Conservation (phyloP, 2,329 filamentous ascomycete genomes). For the Tolypocladium ovalisporum region DNA sequence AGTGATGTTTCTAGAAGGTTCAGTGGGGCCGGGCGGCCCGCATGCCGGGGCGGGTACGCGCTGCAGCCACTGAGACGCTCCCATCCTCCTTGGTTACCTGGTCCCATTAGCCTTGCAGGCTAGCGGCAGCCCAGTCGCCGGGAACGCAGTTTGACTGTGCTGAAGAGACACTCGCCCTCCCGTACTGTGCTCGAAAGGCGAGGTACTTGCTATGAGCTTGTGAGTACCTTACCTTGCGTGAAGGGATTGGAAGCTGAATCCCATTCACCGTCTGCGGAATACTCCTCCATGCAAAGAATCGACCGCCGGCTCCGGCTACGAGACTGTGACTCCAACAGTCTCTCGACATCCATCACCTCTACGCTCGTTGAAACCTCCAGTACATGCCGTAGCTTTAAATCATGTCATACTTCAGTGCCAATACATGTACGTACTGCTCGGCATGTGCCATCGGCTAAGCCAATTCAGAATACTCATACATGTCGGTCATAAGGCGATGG, state of each 20-base stretch:
- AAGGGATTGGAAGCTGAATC: too few species aligned
- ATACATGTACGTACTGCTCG: not conserved
- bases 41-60: not conserved
- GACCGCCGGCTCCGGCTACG: too few species aligned
- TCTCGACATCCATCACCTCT: not conserved
- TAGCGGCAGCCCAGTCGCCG: not conserved
- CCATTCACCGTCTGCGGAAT: too few species aligned
- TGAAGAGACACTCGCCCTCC: not conserved
- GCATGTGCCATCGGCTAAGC: not conserved
- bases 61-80: not conserved
- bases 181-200: too few species aligned
- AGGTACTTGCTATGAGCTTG: too few species aligned
- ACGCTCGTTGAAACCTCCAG: not conserved
- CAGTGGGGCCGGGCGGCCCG: constrained; percentile 21
- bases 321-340: too few species aligned
- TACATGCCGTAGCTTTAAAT: not conserved
- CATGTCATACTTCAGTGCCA: not conserved
- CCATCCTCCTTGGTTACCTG: too few species aligned
- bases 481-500: not conserved
- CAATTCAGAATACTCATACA: not conserved
- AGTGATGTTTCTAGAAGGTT: constrained; percentile 32
- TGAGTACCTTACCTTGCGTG: too few species aligned
- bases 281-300: too few species aligned
- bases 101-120: not conserved
- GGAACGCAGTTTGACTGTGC: not conserved